These are phyloP conservation scores for Neurospora tetraspora DNA, from an alignment of 495 filamentous ascomycete species.

Conservation along the genomic window DNA sequence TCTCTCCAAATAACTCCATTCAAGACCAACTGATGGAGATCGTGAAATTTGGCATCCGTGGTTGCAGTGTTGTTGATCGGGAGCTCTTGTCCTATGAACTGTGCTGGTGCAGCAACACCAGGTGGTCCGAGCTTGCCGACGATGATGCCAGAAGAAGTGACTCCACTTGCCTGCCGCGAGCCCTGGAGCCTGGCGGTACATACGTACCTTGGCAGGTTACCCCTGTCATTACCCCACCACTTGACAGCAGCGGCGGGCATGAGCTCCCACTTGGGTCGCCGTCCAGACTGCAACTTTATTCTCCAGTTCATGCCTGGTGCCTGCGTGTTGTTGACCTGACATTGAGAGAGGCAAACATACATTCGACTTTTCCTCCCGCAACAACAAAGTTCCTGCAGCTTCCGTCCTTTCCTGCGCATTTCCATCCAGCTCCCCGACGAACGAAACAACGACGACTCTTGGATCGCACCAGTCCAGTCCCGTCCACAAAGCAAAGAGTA, in stretches of 20 bases:
- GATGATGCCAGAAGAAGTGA: not conserved
- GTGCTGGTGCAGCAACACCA: not conserved
- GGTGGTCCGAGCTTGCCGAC: not conserved
- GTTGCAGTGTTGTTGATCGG: not conserved
- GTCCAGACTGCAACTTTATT: not conserved
- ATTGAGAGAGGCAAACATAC: not conserved
- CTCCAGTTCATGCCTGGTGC: not conserved
- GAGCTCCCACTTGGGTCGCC: not conserved
- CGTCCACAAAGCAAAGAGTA: not conserved
- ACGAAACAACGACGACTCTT: not conserved
- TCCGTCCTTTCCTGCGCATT: not conserved
- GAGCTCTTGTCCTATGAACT: not conserved
- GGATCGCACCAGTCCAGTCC: not conserved
- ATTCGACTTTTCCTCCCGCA: not conserved
- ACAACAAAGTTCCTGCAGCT: not conserved
- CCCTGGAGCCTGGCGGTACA: not conserved
- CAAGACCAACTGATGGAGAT: not conserved
- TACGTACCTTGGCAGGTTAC: not conserved
- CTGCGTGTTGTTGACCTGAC: not conserved
- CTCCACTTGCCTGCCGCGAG: not conserved
- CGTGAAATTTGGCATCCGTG: not conserved
- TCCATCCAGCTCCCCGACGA: not conserved
- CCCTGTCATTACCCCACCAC: not conserved
- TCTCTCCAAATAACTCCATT: not conserved
- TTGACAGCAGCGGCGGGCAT: not conserved